These are phyloP conservation scores for Boletus rex-veris DNA, from an alignment of 768 basidiomycete genomes.

Conservation along the genomic window DNA sequence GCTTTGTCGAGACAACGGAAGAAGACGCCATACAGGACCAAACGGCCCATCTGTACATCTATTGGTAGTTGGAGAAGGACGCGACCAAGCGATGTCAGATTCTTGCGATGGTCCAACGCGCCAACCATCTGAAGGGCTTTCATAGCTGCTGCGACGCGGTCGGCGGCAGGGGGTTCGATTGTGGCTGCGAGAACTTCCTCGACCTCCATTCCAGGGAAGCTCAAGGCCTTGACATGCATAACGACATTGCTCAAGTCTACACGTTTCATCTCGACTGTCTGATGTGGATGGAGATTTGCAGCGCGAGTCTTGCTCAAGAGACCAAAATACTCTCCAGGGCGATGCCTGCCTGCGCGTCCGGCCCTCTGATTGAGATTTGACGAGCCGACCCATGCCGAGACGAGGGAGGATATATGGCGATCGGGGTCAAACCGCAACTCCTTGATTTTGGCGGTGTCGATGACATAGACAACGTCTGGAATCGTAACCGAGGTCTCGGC, in stretches of 20 bases:
- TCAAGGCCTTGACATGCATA: constrained; percentile 94
- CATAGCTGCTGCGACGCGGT: constrained; percentile 77
- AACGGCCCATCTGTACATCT: constrained; percentile 84
- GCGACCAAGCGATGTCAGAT: constrained; percentile 81
- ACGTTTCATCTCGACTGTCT: constrained; percentile 94
- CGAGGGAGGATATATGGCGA: constrained; percentile 82
- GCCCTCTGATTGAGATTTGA: constrained; percentile 91
- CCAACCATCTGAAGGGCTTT: constrained; percentile 79
- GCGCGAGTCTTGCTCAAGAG: constrained; percentile 66
- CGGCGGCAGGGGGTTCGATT: constrained; percentile 84
- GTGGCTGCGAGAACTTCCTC: constrained; percentile 81
- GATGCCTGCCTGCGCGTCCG: constrained; percentile 88
- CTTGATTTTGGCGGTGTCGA: constrained; percentile 86
- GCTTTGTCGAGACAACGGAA: constrained; percentile 90
- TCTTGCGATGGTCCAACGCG: constrained; percentile 71
- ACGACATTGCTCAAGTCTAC: constrained; percentile 87
- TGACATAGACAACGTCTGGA: constrained; percentile 91
- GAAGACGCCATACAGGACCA: constrained; percentile 87
- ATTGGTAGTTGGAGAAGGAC: constrained; percentile 88
- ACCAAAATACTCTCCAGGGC: constrained; percentile 88
- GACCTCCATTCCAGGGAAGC: constrained; percentile 80
- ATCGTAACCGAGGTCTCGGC: constrained; percentile 96
- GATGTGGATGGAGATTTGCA: constrained; percentile 64
- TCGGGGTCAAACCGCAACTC: constrained; percentile 88
- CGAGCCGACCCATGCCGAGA: constrained; percentile 87